Evolutionary conservation across 1,284 basidiomycete genomes (phyloP), one percentile per base, ranked within the genome.

Genomic region (Phenoliferia sp.): DNA sequence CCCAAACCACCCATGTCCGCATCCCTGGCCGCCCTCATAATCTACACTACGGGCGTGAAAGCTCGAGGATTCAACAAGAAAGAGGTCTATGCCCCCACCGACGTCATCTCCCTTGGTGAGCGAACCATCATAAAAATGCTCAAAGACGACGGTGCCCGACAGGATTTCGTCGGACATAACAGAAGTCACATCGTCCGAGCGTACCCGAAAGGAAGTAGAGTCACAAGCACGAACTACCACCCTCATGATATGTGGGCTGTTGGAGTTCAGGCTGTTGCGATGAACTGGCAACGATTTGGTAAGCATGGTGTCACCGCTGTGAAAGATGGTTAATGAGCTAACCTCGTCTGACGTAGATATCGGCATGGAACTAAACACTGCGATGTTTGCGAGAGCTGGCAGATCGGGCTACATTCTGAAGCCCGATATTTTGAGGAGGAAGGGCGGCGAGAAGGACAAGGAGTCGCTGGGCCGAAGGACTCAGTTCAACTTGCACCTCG

Each of bases 251-350:
- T 87, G 79, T 99, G 95, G 95, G 85, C 87, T 0, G 87, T 88
- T 0, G 95, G 95, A 0, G 87, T 88, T 22, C 95, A 99, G 79
- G 80, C 99, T n/a, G 94, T 96, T 0, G 93, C 96, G 7, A 84
- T 99, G 69, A 99, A 99, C 79, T 98, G 94, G 91, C 96, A 99
- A 80, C 99, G 94, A 0, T 88, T 88, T 73, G 92, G 91, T 92
- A 73, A 64, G 85, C 39, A 9, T n/a, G n/a, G n/a, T n/a, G n/a
- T n/a, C n/a, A n/a, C n/a, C n/a, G n/a, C n/a, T n/a, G n/a, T n/a
- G n/a, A n/a, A n/a, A n/a, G n/a, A n/a, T n/a, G n/a, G n/a, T n/a
- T n/a, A n/a, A n/a, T 52, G n/a, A 2, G 48, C 48, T 52, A 28
- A 52, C 22, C 39, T 22, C 28, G 28, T 55, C n/a, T 15, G 54